Evolutionary conservation across 352 stramenopile species (phyloP).

Genomic region (Phytopythium litorale): DNA sequence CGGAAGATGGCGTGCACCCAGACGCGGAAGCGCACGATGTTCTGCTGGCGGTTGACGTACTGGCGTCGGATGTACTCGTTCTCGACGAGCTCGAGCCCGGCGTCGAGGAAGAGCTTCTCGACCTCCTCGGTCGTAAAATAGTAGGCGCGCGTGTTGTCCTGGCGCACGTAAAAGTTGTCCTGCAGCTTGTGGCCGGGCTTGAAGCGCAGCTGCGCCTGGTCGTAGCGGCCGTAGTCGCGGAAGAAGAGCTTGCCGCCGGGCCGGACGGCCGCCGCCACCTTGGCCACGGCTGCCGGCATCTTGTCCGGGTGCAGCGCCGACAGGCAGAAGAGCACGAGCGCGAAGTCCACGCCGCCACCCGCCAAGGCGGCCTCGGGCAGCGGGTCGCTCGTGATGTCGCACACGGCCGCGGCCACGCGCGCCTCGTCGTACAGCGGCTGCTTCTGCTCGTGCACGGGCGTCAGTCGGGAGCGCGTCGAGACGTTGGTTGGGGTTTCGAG

Average conservation of each 20-base stretch:
- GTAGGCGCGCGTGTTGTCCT: conserved; percentile 95
- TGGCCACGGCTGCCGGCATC: conserved; percentile 81
- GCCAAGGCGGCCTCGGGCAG: conserved; percentile 49
- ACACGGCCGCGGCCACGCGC: conserved; percentile 70
- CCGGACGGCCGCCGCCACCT: conserved; percentile 80
- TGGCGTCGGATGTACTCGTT: conserved; percentile 87
- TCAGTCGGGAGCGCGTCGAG: too few relatives aligned
- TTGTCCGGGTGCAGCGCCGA: conserved; percentile 90
- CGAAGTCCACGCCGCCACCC: conserved; percentile 76
- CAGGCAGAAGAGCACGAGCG: conserved; percentile 85
- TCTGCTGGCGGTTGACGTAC: conserved; percentile 85
- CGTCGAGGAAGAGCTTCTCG: conserved; percentile 47
- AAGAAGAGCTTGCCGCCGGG: conserved; percentile 89
- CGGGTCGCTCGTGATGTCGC: conserved; percentile 81
- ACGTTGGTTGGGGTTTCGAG: too few relatives aligned
- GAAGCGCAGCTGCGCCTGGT: conserved; percentile 95
- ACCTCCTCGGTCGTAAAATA: conserved; percentile 92
- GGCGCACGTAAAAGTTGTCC: conserved; percentile 94
- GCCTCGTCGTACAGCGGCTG: conserved; percentile 76
- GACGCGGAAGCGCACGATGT: conserved; percentile 83
- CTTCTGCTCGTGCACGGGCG: conserved; percentile 27
- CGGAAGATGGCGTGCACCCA: conserved; percentile 87
- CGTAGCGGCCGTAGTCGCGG: conserved; percentile 94
- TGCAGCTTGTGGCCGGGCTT: conserved; percentile 81
- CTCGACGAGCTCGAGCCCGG: conserved; percentile 62